Evolutionary conservation across 768 basidiomycete genomes (phyloP).

Genomic region (Brasilioporus rufonigricans): DNA sequence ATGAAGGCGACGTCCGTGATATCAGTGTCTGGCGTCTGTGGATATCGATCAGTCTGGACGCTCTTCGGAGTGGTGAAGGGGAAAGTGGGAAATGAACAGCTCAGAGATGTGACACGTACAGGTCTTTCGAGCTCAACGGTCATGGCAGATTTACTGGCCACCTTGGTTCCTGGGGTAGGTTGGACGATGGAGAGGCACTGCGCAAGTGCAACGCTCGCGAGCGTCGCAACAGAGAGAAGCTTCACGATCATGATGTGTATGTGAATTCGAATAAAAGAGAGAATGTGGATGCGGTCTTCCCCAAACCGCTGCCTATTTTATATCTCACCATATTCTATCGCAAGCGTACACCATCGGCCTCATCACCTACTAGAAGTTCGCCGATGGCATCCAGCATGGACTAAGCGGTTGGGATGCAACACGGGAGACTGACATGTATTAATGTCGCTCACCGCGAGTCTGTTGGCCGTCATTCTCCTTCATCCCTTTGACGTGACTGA

Average conservation of each 20-base stretch:
- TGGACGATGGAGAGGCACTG: slow-evolving; percentile 38
- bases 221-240: slow-evolving; percentile 6
- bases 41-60: not conserved
- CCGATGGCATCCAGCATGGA: not conserved
- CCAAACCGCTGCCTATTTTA: slow-evolving; percentile 1
- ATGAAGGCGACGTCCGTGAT: slow-evolving; percentile 3
- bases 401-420: not conserved
- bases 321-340: not conserved
- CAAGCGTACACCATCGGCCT: too few relatives aligned
- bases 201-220: slow-evolving; percentile 31
- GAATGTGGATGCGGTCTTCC: not conserved
- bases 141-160: slow-evolving; percentile 34
- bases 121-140: slow-evolving; percentile 39
- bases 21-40: not conserved
- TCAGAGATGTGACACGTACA: slow-evolving; percentile 28
- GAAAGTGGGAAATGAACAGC: not conserved
- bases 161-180: slow-evolving; percentile 32
- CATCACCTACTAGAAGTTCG: too few relatives aligned
- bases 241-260: slow-evolving; percentile 7
- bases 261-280: too few relatives aligned
- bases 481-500: too few relatives aligned
- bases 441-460: not conserved
- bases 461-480: too few relatives aligned
- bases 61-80: too few relatives aligned
- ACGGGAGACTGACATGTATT: not conserved